Base-by-base conservation (phyloP, 2,329 filamentous ascomycete species). In the Pseudogymnoascus sp. region DNA sequence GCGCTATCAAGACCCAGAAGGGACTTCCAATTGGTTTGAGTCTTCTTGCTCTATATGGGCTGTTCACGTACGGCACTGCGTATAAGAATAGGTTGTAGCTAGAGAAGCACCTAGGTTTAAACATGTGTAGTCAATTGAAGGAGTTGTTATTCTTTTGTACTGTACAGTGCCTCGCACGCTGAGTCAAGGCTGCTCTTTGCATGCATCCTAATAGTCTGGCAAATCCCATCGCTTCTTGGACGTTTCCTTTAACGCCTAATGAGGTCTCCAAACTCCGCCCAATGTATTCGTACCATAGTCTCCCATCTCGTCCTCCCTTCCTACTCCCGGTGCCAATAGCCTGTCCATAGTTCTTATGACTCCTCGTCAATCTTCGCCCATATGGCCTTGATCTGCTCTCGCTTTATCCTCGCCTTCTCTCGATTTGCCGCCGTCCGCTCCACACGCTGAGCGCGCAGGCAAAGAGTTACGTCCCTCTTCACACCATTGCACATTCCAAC, bases 401-500 rank as follows among this genome's bases (percentile, higher is more conserved):
- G 81, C 80, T 92, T 88, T 75, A 83, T 77, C 75, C 84, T 83
- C 66, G 91, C 82, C 68, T 80, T 74, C 73, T 90, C 83, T 70
- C 90, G 85, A 74, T 99, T 97, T 69, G 80, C 78, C 67, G 84
- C 84, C 61, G 92, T 92, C 63, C 88, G 86, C 75, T 92, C 90
- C 61, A 87, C 78, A 71, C 94, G 84, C 75, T 96, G 91, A 38
- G 83, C 86, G 67, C 90, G 85, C 61, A 99, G 82, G 73, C 94
- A 99, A 72, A 85, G 83, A 77, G 90, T 94, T 70, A 99, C 90
- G 64, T 91, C 80, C 44, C 85, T 81, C 76, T 99, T 99, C 66
- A 89, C 84, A 42, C 87, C 83, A 75, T 91, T 97, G 83, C 94
- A 99, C 80, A 89, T 91, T 63, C 94, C 94, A 66, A 91, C 79